These are phyloP conservation scores for Blakeslea trispora DNA, from an alignment of 371 early-diverging fungal species.

Conservation along the genomic window DNA sequence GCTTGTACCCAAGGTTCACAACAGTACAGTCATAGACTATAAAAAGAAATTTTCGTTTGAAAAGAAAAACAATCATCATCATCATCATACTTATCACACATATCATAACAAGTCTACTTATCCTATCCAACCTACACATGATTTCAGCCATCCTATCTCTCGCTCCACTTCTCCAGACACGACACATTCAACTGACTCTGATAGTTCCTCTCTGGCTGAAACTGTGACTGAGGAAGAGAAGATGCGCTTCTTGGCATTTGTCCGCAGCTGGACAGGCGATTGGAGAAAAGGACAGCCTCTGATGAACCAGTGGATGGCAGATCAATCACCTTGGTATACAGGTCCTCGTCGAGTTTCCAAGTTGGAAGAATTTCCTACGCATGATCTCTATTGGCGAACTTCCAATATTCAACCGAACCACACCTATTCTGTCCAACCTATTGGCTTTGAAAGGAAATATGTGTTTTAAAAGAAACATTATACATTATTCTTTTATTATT, in stretches of 20 bases:
- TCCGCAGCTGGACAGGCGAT: slow-evolving; percentile 50
- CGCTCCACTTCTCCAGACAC: slow-evolving; percentile 21
- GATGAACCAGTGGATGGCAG: slow-evolving; percentile 32
- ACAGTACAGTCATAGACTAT: slow-evolving; percentile 13
- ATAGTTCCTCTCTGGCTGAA: slow-evolving; percentile 14
- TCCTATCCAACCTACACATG: slow-evolving; percentile 3
- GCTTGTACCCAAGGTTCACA: slow-evolving; percentile 40
- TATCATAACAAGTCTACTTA: not conserved
- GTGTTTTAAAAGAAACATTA: too few species aligned
- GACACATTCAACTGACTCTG: slow-evolving; percentile 18
- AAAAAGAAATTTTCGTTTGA: slow-evolving; percentile 6
- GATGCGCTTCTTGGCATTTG: slow-evolving; percentile 43
- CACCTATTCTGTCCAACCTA: not conserved
- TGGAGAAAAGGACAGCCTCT: slow-evolving; percentile 30
- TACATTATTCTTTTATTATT: too few species aligned
- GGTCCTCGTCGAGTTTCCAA: not conserved
- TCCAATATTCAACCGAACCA: not conserved
- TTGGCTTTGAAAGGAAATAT: not conserved
- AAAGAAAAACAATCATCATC: slow-evolving; percentile 1
- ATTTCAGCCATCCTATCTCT: slow-evolving; percentile 8
- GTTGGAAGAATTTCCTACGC: not conserved
- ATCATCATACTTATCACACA: slow-evolving; percentile 2
- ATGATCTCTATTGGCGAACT: not conserved
- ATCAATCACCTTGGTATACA: slow-evolving; percentile 40
- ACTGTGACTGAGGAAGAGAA: slow-evolving; percentile 45